phyloP scores from a whole-genome alignment of 345 rosid genomes.

The Citrus trifoliata region DNA sequence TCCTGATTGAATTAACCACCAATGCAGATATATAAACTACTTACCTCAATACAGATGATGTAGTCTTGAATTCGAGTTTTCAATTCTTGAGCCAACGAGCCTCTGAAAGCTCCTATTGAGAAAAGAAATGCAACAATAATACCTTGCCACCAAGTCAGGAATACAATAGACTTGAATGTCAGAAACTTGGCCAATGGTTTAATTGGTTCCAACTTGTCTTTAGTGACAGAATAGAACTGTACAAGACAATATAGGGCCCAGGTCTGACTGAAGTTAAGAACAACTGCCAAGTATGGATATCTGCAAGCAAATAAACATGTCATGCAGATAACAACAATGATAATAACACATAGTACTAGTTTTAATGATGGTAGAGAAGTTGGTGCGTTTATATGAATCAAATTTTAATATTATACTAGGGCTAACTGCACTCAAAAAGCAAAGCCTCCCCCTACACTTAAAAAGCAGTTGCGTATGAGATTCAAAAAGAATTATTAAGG shows the following conservation, averaged over 20 bases:
- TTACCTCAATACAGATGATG: conserved; percentile 91
- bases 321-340: background rate
- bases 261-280: conserved; percentile 95
- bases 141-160: conserved; percentile 99
- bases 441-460: background rate
- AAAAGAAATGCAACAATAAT: conserved; percentile 88
- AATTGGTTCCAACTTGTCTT: conserved; percentile 84
- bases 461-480: background rate
- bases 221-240: conserved; percentile 84
- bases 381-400: background rate
- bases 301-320: conserved; percentile 42
- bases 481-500: background rate
- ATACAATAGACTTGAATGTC: conserved; percentile 92
- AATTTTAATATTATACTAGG: background rate
- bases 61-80: conserved; percentile 91
- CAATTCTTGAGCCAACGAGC: conserved; percentile 83
- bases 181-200: conserved; percentile 94
- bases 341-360: background rate
- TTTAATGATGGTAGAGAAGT: background rate
- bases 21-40: background rate
- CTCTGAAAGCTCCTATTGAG: conserved; percentile 81
- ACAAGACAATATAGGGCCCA: conserved; percentile 99
- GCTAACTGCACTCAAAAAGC: background rate
- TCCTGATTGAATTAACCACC: background rate
- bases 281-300: conserved; percentile 93